These are phyloP conservation scores for Globisporangium echinulatum DNA, from an alignment of 352 stramenopile genomes.

Conservation along the genomic window DNA sequence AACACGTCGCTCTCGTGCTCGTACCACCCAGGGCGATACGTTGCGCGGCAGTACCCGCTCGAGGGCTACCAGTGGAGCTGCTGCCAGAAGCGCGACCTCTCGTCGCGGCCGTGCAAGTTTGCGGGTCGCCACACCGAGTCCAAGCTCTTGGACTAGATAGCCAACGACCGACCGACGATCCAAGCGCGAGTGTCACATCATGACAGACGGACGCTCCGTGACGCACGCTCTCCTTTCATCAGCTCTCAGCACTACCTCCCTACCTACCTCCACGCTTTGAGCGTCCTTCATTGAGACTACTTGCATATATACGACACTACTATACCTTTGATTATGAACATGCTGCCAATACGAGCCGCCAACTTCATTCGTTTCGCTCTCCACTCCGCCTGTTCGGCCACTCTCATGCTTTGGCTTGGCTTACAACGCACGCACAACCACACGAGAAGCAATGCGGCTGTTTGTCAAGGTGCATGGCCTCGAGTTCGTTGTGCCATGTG, in stretches of 20 bases:
- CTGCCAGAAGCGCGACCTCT: conserved; percentile 77
- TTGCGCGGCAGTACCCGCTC: conserved; percentile 70
- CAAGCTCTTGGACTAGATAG: conserved; percentile 41
- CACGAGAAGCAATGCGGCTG: conserved; percentile 37
- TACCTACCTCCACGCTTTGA: too few relatives aligned
- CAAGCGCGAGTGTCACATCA: neutral
- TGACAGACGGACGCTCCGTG: too few relatives aligned
- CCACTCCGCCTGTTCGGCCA: neutral
- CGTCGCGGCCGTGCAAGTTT: conserved; percentile 75
- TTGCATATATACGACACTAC: neutral
- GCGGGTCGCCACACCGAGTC: conserved; percentile 65
- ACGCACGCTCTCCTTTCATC: neutral
- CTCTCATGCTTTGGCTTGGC: too few relatives aligned
- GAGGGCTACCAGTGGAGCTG: conserved; percentile 82
- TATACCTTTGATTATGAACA: neutral
- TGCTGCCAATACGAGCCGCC: neutral
- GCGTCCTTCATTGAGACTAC: too few relatives aligned
- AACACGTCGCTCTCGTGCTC: conserved; percentile 79
- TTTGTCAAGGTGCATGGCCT: conserved; percentile 63
- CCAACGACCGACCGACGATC: neutral
- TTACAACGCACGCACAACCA: too few relatives aligned
- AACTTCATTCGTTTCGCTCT: neutral
- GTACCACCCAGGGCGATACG: conserved; percentile 68
- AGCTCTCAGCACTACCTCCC: neutral
- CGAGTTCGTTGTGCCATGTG: conserved; percentile 68